These are phyloP conservation scores for Podila epicladia DNA, from an alignment of 192 early-diverging fungal species.

Conservation along the genomic window DNA sequence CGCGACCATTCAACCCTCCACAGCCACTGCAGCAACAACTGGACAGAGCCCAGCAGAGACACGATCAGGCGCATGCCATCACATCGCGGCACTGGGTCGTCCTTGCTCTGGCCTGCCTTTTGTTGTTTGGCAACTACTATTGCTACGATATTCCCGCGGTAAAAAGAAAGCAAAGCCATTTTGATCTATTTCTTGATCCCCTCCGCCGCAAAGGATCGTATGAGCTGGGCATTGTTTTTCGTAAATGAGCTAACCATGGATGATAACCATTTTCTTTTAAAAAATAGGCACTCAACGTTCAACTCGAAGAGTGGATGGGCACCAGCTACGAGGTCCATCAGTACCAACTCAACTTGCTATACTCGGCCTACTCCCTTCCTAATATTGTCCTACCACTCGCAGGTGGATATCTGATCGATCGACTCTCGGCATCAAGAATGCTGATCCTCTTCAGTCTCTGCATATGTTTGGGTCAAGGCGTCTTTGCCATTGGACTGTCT, in stretches of 20 bases:
- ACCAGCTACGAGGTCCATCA: slow-evolving; percentile 47
- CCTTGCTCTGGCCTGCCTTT: slow-evolving; percentile 48
- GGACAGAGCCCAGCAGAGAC: slow-evolving; percentile 19
- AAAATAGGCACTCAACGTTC: slow-evolving; percentile 43
- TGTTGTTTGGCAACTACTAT: slow-evolving; percentile 57
- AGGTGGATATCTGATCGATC: slow-evolving; percentile 63
- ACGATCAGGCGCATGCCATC: slow-evolving; percentile 31
- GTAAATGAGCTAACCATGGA: no score
- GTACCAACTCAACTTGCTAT: slow-evolving; percentile 57
- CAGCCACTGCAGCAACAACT: background rate
- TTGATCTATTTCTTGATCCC: no score
- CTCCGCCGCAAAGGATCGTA: no score
- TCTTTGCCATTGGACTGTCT: slow-evolving; percentile 68
- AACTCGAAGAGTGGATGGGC: slow-evolving; percentile 50
- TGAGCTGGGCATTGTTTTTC: no score
- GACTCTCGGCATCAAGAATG: slow-evolving; percentile 58
- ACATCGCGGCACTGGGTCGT: slow-evolving; percentile 49
- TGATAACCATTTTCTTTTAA: no score
- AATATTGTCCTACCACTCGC: slow-evolving; percentile 54
- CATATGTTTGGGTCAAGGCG: slow-evolving; percentile 64
- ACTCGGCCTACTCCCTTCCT: slow-evolving; percentile 49
- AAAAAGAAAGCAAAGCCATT: slow-evolving; percentile 2
- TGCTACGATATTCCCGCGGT: slow-evolving; percentile 51
- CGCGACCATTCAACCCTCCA: background rate
- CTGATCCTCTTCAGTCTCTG: slow-evolving; percentile 59